Percentiles rank a stretch among this genome's conserved stretches.
Evolutionary conservation across 805 yeast species (phyloP).

Genomic region (Cyberlindnera mycetangii): DNA sequence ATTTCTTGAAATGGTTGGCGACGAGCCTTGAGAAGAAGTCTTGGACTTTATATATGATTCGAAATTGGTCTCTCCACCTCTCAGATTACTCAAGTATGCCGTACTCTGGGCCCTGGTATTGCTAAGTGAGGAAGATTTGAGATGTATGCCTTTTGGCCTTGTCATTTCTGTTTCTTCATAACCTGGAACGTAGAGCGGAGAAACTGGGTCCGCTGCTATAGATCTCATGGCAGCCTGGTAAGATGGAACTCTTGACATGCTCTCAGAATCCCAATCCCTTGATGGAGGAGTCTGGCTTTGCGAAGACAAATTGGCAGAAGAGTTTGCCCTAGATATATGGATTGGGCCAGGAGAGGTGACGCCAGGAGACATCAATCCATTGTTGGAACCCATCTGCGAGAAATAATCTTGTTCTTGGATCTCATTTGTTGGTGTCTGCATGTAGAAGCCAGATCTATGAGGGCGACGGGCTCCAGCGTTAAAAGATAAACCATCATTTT

Average conservation of each 20-base stretch:
- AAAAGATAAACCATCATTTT: conserved; percentile 20
- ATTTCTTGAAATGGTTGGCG: conserved; percentile 25
- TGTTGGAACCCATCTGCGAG: conserved; percentile 18
- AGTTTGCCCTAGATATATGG: conserved; percentile 57
- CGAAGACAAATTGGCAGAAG: conserved; percentile 33
- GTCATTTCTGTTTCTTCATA: conserved; percentile 20
- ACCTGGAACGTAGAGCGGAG: conserved; percentile 59
- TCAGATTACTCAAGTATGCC: conserved; percentile 20
- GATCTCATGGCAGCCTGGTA: conserved; percentile 73
- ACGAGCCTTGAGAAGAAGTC: conserved; percentile 14
- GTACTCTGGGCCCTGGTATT: conserved; percentile 29
- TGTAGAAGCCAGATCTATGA: conserved; percentile 13
- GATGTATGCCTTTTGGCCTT: conserved; percentile 28
- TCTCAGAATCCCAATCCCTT: conserved; percentile 39
- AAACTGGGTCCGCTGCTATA: conserved; percentile 48
- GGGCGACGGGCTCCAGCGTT: conserved; percentile 7
- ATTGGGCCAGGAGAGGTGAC: conserved; percentile 50
- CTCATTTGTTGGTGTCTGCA: conserved; percentile 28
- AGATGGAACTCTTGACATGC: conserved; percentile 75
- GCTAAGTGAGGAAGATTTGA: conserved; percentile 26
- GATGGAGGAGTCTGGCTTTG: conserved; percentile 7
- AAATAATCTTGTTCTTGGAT: conserved; percentile 35
- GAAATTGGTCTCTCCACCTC: conserved; percentile 20
- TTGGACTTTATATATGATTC: conserved; percentile 8
- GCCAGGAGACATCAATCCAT: conserved; percentile 37